Evolutionary conservation across 257 asterid species (phyloP), one percentile per base, ranked within the genome.

Genomic region (Nicotiana noctiflora): DNA sequence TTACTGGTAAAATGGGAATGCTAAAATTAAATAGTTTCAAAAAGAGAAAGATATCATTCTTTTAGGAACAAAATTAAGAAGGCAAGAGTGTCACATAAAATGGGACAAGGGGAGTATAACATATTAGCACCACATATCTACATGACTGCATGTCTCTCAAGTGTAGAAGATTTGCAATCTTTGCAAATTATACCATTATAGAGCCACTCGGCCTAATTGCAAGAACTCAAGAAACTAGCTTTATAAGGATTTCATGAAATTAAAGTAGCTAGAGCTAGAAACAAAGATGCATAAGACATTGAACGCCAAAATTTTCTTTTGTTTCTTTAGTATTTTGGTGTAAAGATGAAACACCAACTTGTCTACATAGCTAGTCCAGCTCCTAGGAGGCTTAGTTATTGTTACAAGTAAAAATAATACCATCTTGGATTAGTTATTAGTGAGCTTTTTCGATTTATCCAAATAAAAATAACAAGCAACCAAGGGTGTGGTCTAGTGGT

Each of bases 221-320:
- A 74, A 11, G 25, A 74, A 72, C 46, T 72, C 21, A 72, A 72
- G 77, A 46, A 44, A 72, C 2, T 23, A 34, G 49, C 18, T 13
- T 23, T 72, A 72, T 21, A 72, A 46, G 77, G 77, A 59, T 13
- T 15, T 21, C 77, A 12, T 56, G 13, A 70, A 70, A 46, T 44
- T 44, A 5, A 70, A 70, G 77, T 53, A 70, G 59, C 37, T 70
- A 21, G 14, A 21, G 77, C 60, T 72, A 72, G 77, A 72, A 72
- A 21, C 21, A 72, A 72, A 72, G 31, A 21, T 46, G 60, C 51
- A 25, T 40, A 44, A 21, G 78, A 14, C 37, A 72, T 7, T 13
- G 37, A 12, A 72, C 23, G 34, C 14, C 78, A 13, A 6, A 25
- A 49, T 32, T 74, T 74, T 25, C 9, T 4, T 49, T 74, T 49